phyloP scores from a whole-genome alignment of 805 yeast species.

The Huiozyma naganishii region DNA sequence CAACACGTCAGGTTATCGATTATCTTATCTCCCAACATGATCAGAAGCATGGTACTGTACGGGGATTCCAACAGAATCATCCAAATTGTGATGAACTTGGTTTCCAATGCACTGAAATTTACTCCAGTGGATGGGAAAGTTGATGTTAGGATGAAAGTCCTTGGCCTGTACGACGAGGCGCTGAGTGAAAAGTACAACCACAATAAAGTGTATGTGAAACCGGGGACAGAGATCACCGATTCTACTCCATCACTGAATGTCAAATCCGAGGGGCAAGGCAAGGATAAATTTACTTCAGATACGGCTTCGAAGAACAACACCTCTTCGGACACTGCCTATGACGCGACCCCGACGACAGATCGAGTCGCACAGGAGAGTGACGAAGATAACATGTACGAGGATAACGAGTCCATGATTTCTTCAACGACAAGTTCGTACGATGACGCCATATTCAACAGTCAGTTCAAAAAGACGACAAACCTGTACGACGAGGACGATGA shows the following conservation, averaged over 20 bases:
- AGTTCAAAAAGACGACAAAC: slow-evolving; percentile 26
- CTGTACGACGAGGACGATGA: slow-evolving; percentile 13
- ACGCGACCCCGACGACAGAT: neutral
- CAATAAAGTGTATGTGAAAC: slow-evolving; percentile 37
- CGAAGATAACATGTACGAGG: neutral
- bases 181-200: slow-evolving; percentile 34
- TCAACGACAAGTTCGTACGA: slow-evolving; percentile 31
- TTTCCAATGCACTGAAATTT: slow-evolving; percentile 82
- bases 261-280: neutral
- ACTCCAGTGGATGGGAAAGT: slow-evolving; percentile 86
- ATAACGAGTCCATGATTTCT: slow-evolving; percentile 10
- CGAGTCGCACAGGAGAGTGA: neutral
- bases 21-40: slow-evolving; percentile 47
- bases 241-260: neutral
- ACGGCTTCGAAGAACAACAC: neutral
- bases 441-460: slow-evolving; percentile 34
- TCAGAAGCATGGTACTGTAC: slow-evolving; percentile 53
- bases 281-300: neutral
- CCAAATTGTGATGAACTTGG: slow-evolving; percentile 87
- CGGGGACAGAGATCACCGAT: slow-evolving; percentile 11
- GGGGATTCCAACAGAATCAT: slow-evolving; percentile 88
- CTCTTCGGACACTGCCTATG: neutral
- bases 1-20: slow-evolving; percentile 62
- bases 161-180: slow-evolving; percentile 60
- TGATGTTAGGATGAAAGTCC: slow-evolving; percentile 45